phyloP scores from a whole-genome alignment of 176 grass and related monocot species.

The Zoysia pacifica region DNA sequence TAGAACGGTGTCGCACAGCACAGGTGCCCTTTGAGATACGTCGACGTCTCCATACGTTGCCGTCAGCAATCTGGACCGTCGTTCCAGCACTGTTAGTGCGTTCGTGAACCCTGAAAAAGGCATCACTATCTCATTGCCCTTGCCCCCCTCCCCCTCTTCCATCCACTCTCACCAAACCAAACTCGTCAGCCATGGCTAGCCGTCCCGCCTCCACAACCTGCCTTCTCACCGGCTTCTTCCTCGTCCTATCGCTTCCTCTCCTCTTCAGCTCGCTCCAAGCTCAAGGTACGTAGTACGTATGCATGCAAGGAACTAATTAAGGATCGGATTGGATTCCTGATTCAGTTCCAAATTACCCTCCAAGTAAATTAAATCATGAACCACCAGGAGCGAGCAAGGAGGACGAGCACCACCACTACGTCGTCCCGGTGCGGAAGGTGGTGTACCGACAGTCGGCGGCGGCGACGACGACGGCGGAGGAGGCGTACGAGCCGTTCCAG shows the following conservation, averaged over 20 bases:
- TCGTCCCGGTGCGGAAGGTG: slow-evolving; percentile 32
- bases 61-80: neutral
- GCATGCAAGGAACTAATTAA: too few species aligned
- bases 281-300: neutral
- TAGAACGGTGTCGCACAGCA: too few species aligned
- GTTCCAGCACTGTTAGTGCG: neutral
- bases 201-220: neutral
- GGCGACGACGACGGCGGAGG: neutral
- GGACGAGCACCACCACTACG: neutral
- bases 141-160: neutral
- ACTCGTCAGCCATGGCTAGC: slow-evolving; percentile 26
- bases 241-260: neutral
- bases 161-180: neutral
- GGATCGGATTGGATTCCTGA: neutral
- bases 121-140: neutral
- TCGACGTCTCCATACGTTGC: neutral
- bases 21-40: too few species aligned
- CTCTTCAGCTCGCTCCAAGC: neutral
- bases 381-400: neutral
- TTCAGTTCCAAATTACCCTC: neutral
- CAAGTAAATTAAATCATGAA: neutral
- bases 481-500: slow-evolving; percentile 58
- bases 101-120: neutral
- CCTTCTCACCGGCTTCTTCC: neutral
- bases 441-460: slow-evolving; percentile 11